Base-by-base conservation (phyloP, 106 monocot species). In the Vanilla planifolia region DNA sequence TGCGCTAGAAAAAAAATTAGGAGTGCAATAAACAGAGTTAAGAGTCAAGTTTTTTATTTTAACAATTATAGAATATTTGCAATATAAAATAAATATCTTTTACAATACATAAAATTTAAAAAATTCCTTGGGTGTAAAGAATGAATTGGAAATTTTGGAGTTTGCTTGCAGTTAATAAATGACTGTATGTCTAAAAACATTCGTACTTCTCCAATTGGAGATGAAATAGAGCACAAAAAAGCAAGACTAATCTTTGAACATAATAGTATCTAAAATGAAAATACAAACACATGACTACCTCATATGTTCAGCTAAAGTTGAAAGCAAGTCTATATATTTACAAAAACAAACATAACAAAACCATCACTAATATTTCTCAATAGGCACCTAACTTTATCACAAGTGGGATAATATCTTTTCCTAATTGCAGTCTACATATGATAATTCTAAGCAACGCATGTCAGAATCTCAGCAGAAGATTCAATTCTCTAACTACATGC, bases 41-140 rank as follows among this genome's bases (percentile, higher is more conserved):
- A 48, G 7, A 24, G 47, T 6, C 19, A 22, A 48, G 1, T 25
- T 48, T 48, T 23, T 24, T 48, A 48, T 2, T 24, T 4, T 17
- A 47, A 59, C 21, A 28, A 40, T 37, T 57, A n/a, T 45, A 42
- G 24, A 52, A 39, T 19, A n/a, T n/a, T 11, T 34, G 26, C 52
- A 52, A 27, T 29, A 14, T 28, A 29, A 52, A 52, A 16, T 29
- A 52, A 26, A 52, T n/a, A 52, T 52, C 2, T 48, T 48, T 48
- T 21, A 25, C 8, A 26, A 48, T 25, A 48, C 25, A n/a, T n/a
- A n/a, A n/a, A n/a, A n/a, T 52, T 52, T 28, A 26, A 24, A 29
- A 15, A 52, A 14, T 52, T 52, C 5, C 26, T 28, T 3, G 29
- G 28, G 52, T 29, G 13, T 30, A 3, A 16, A 52, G n/a, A n/a